A percentile compares a stretch with the other conserved stretches of the same genome.
phyloP scores from a whole-genome alignment of 441 rosid genomes.

The Euphorbia corollata region DNA sequence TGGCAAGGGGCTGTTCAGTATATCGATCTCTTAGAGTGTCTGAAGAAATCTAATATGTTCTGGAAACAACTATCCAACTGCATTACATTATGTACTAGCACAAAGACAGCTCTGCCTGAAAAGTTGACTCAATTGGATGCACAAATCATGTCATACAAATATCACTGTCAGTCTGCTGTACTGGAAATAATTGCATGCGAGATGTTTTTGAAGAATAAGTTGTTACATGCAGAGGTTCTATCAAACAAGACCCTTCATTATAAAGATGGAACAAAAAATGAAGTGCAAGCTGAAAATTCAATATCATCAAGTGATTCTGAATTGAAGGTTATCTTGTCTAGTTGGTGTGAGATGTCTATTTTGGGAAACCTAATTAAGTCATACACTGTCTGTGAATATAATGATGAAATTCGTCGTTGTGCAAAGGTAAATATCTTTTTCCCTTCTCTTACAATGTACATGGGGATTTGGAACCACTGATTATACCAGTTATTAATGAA shows the following conservation, averaged over 20 bases:
- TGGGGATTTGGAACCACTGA: not conserved
- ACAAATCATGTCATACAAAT: slow-evolving; percentile 40
- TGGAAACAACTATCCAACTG: slow-evolving; percentile 62
- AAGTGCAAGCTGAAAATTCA: slow-evolving; percentile 25
- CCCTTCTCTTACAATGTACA: not conserved
- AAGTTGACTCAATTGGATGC: slow-evolving; percentile 39
- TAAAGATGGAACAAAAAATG: slow-evolving; percentile 29
- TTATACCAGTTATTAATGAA: not conserved
- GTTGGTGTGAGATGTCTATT: slow-evolving; percentile 59
- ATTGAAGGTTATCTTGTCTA: slow-evolving; percentile 42
- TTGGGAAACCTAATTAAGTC: slow-evolving; percentile 50
- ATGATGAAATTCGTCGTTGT: slow-evolving; percentile 36
- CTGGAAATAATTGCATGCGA: slow-evolving; percentile 79
- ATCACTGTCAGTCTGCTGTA: slow-evolving; percentile 60
- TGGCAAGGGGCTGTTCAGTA: slow-evolving; percentile 92
- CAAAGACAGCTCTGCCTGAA: slow-evolving; percentile 33
- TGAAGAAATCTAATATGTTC: slow-evolving; percentile 50
- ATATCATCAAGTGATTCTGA: slow-evolving; percentile 31
- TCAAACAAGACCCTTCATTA: slow-evolving; percentile 30
- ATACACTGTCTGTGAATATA: slow-evolving; percentile 50
- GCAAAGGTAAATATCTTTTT: slow-evolving; percentile 40
- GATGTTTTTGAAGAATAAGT: slow-evolving; percentile 67
- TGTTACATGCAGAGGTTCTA: slow-evolving; percentile 52
- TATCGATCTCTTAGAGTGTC: slow-evolving; percentile 40
- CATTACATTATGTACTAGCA: slow-evolving; percentile 33